Evolutionary conservation across 2,329 filamentous ascomycete genomes (phyloP).

Genomic region (Cercospora beticola): DNA sequence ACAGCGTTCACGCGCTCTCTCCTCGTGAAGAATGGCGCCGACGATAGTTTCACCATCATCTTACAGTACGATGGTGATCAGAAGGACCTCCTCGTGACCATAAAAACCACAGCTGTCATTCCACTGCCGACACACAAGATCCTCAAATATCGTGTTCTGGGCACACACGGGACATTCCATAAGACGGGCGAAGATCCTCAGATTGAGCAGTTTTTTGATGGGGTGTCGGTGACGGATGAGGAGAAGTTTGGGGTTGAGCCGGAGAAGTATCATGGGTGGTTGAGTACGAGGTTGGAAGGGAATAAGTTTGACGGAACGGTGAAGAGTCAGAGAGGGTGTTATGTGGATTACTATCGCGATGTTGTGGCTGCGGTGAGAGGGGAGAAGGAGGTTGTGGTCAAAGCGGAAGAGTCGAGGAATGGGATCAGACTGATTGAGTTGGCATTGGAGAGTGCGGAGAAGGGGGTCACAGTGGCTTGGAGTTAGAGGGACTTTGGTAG

Average conservation of each 20-base stretch:
- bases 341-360: constrained; percentile 46
- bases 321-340: constrained; percentile 43
- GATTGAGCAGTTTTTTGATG: constrained; percentile 37
- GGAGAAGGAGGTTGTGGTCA: constrained; percentile 42
- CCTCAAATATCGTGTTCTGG: constrained; percentile 38
- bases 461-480: constrained; percentile 35
- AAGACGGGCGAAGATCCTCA: constrained; percentile 43
- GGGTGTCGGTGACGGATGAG: constrained; percentile 30
- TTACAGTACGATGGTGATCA: constrained; percentile 38
- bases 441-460: constrained; percentile 43
- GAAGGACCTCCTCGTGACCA: constrained; percentile 37
- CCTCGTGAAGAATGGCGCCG: constrained; percentile 33
- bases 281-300: constrained; percentile 42
- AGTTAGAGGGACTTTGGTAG: constrained; percentile 3
- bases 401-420: constrained; percentile 43
- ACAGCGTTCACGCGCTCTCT: constrained; percentile 36
- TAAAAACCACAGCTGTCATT: constrained; percentile 39
- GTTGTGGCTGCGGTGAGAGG: constrained; percentile 44
- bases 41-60: constrained; percentile 41
- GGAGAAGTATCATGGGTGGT: constrained; percentile 39
- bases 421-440: constrained; percentile 46
- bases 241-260: constrained; percentile 41
- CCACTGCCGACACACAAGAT: constrained; percentile 33
- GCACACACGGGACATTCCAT: constrained; percentile 41
- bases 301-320: constrained; percentile 18